A percentile compares a stretch with the other conserved stretches of the same genome.
Evolutionary conservation across 2,329 filamentous ascomycete genomes (phyloP).

Genomic region (Malbranchea zuffiana): DNA sequence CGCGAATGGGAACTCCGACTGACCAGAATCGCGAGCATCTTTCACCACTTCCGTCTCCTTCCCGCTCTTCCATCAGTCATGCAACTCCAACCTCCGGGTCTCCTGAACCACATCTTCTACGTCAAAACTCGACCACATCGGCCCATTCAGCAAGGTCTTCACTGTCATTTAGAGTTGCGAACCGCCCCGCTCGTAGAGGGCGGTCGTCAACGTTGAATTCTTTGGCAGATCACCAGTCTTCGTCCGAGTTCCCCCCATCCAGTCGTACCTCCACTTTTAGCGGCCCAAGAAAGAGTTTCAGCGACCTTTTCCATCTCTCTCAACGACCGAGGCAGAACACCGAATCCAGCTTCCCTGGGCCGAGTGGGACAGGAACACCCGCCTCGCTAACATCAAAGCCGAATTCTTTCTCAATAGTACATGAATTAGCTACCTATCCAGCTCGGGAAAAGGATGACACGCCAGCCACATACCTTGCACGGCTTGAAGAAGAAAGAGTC

Average conservation of each 20-base stretch:
- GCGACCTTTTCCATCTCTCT: conserved; percentile 68
- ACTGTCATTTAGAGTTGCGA: conserved; percentile 46
- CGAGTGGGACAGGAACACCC: conserved; percentile 52
- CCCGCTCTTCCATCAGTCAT: conserved; percentile 42
- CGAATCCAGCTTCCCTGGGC: conserved; percentile 50
- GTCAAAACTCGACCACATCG: conserved; percentile 53
- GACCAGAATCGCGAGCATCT: conserved; percentile 25
- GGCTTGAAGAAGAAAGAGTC: conserved; percentile 69
- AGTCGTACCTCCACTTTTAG: conserved; percentile 71
- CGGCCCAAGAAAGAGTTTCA: conserved; percentile 79
- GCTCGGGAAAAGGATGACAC: conserved; percentile 79
- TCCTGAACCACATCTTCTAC: conserved; percentile 38
- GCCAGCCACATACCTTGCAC: conserved; percentile 74
- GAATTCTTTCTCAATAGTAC: conserved; percentile 67
- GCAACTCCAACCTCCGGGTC: conserved; percentile 38
- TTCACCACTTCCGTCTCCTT: conserved; percentile 39
- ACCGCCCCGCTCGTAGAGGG: conserved; percentile 52
- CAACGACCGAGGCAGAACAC: conserved; percentile 71
- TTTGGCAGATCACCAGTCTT: conserved; percentile 56
- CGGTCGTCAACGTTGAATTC: conserved; percentile 88
- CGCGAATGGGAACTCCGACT: conserved; percentile 19
- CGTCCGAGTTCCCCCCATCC: conserved; percentile 47
- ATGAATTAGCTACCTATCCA: conserved; percentile 53
- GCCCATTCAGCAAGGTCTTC: conserved; percentile 54
- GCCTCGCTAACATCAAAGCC: conserved; percentile 66